Evolutionary conservation across 2,329 filamentous ascomycete genomes (phyloP).

Genomic region (Macrophomina tecta): DNA sequence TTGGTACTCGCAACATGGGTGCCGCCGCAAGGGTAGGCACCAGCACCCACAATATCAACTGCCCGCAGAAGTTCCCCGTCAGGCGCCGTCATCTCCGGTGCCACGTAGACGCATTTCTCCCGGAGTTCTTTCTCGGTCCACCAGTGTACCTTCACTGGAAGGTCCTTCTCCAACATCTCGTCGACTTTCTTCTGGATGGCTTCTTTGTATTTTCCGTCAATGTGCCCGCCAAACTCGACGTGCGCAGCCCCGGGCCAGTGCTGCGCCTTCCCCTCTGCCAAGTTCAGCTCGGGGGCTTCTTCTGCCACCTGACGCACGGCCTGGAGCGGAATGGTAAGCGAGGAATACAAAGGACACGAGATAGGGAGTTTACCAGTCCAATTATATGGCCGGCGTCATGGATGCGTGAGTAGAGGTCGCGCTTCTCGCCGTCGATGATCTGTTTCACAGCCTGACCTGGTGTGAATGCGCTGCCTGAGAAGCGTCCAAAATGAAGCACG

Average conservation of each 20-base stretch:
- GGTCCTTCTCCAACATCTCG: conserved; percentile 58
- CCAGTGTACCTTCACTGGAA: conserved; percentile 62
- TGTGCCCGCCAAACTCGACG: conserved; percentile 71
- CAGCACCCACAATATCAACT: conserved; percentile 71
- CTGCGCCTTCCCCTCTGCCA: conserved; percentile 73
- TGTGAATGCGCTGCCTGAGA: conserved; percentile 49
- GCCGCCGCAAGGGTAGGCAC: conserved; percentile 76
- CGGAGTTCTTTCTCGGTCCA: conserved; percentile 70
- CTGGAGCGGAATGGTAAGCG: background rate
- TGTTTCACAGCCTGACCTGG: conserved; percentile 59
- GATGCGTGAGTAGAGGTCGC: conserved; percentile 68
- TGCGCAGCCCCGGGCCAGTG: conserved; percentile 72
- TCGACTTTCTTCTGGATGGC: conserved; percentile 67
- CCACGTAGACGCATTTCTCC: conserved; percentile 50
- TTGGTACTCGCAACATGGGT: conserved; percentile 66
- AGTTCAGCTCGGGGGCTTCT: conserved; percentile 38
- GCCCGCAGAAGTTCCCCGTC: conserved; percentile 56
- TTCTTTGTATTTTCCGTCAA: conserved; percentile 58
- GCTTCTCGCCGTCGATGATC: conserved; percentile 64
- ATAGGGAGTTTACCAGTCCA: conserved; percentile 68
- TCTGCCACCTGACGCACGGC: conserved; percentile 16
- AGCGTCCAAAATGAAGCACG: conserved; percentile 71
- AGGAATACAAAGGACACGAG: background rate
- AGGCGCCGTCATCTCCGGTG: conserved; percentile 51
- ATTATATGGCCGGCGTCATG: conserved; percentile 79